Conservation (phyloP, 495 filamentous ascomycete genomes). For the Talaromyces adpressus region DNA sequence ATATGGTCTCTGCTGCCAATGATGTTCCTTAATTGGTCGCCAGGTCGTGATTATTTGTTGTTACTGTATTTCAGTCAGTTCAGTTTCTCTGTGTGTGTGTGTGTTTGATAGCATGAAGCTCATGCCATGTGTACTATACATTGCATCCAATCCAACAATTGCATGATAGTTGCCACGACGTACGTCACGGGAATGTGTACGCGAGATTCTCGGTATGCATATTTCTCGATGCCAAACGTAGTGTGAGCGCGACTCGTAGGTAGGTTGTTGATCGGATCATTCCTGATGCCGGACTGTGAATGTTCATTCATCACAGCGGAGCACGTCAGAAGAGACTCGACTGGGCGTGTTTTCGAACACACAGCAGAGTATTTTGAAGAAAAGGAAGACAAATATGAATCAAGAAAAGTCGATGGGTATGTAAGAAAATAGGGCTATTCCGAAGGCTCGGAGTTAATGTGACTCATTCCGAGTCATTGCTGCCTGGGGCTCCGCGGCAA, state of each 20-base stretch:
- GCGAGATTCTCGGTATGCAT: too few species aligned
- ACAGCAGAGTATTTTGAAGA: too few species aligned
- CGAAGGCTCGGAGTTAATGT: neutral
- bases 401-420: neutral
- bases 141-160: neutral
- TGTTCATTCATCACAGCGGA: too few species aligned
- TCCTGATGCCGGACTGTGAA: too few species aligned
- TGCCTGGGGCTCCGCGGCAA: neutral
- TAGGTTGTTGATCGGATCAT: neutral
- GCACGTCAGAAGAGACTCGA: too few species aligned
- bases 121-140: neutral
- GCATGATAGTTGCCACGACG: neutral
- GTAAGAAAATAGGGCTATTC: neutral
- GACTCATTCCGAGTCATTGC: neutral
- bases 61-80: neutral
- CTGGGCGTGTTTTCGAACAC: too few species aligned
- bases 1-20: conserved; percentile 9
- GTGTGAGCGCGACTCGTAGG: neutral
- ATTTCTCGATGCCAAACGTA: neutral
- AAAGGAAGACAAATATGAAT: neutral
- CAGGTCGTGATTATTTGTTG: too few species aligned
- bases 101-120: neutral
- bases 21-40: neutral
- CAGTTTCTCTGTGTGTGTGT: neutral
- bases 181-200: too few species aligned